Evolutionary conservation across 495 filamentous ascomycete species (phyloP), one percentile per base, ranked within the genome.

Genomic region (Hyaloscypha finlandica): DNA sequence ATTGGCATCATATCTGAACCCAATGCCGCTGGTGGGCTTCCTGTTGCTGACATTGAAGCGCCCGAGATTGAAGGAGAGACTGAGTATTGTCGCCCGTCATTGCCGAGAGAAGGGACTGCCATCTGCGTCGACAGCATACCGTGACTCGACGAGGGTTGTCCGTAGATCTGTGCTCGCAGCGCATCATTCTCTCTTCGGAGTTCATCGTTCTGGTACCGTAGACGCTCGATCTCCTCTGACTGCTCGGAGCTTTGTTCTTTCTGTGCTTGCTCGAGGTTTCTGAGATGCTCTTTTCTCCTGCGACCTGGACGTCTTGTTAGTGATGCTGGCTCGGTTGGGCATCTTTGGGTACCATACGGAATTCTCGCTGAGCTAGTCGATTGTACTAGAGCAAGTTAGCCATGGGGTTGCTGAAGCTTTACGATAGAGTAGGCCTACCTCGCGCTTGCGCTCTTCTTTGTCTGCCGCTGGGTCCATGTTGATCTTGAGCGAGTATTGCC

Each of bases 261-360:
- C 48, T 77, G 74, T 25, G 75, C 70, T 42, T 74, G 71, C 61
- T 78, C 77, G 4, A 78, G 69, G 25, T 74, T 75, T 68, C 77
- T 77, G 20, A 78, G 63, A 66, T 78, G 77, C 60, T 78, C 77
- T 66, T 78, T 78, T 54, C 77, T 69, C 35, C 77, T 64, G 53
- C 74, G 76, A 29, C 77, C 77, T 78, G 37, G 14, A 25, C 16
- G 3, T 16, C 59, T 48, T 30, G 48, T 69, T 59, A 67, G 66
- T 32, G 12, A 29, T 48, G 22, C 42, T 56, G 42, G 56, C 22
- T 42, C 25, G 55, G 42, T 19, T 30, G 25, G 22, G 12, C 39
- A n/a, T 12, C 39, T 2, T 51, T 16, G 29, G 30, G 20, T 32
- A 32, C 48, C 72, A 57, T 76, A 76, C 74, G 74, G 58, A 76